Evolutionary conservation across 306 rosid species (phyloP).

Genomic region (Dryas alaskensis): DNA sequence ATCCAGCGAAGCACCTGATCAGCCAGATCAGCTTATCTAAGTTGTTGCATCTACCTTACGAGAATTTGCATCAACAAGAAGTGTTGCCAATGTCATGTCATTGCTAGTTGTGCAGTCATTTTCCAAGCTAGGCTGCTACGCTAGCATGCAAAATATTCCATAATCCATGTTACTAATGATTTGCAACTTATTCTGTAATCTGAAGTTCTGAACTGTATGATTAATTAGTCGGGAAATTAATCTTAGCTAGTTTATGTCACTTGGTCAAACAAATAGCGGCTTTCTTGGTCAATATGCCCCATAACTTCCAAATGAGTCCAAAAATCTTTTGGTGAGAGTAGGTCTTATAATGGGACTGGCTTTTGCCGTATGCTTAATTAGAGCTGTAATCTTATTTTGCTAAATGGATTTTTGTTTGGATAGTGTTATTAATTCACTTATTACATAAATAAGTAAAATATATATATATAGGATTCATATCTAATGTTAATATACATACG

Average conservation of each 20-base stretch:
- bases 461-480: too few relatives aligned
- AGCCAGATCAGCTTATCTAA: too few relatives aligned
- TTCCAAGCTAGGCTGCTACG: conserved; percentile 29
- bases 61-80: too few relatives aligned
- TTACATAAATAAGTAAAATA: too few relatives aligned
- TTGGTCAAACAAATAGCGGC: conserved; percentile 2
- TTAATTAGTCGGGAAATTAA: conserved; percentile 7
- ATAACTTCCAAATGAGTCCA: background rate
- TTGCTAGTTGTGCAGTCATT: conserved; percentile 44
- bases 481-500: too few relatives aligned
- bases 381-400: too few relatives aligned
- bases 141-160: conserved; percentile 40
- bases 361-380: background rate
- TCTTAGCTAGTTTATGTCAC: background rate
- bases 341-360: background rate
- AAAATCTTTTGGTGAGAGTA: background rate
- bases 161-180: conserved; percentile 14
- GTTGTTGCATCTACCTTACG: too few relatives aligned
- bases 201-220: background rate
- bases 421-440: too few relatives aligned
- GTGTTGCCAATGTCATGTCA: conserved; percentile 35
- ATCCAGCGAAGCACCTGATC: too few relatives aligned
- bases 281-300: background rate
- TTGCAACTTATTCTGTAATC: background rate
- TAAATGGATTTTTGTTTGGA: too few relatives aligned